Evolutionary conservation across 768 basidiomycete species (phyloP).

Genomic region (Agrocybe chaxingu): DNA sequence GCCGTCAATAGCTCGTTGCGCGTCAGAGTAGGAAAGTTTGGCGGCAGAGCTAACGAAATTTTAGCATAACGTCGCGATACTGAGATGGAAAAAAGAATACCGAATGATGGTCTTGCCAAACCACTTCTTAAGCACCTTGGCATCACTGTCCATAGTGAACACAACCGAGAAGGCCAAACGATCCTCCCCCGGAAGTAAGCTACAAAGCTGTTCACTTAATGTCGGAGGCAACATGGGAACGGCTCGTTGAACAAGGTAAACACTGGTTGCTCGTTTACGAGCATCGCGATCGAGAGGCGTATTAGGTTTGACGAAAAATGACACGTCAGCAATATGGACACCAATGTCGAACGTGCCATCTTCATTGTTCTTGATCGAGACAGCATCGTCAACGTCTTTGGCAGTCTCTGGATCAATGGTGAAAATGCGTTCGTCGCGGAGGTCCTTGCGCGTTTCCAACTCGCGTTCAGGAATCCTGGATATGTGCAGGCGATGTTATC

Average conservation of each 20-base stretch:
- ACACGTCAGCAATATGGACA: slow-evolving; percentile 96
- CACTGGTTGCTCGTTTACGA: slow-evolving; percentile 93
- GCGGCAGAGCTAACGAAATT: slow-evolving; percentile 67
- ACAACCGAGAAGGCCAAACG: slow-evolving; percentile 88
- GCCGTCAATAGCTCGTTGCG: slow-evolving; percentile 80
- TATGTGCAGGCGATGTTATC: neutral
- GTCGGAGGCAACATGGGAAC: slow-evolving; percentile 97
- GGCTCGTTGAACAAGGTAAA: slow-evolving; percentile 93
- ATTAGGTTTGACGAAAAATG: slow-evolving; percentile 91
- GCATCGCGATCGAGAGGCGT: slow-evolving; percentile 98
- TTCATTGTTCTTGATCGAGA: slow-evolving; percentile 85
- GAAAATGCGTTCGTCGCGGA: slow-evolving; percentile 83
- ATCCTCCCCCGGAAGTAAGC: slow-evolving; percentile 83
- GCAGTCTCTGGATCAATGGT: slow-evolving; percentile 90
- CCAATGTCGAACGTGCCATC: slow-evolving; percentile 93
- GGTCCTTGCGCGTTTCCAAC: slow-evolving; percentile 82
- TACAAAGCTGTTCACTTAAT: slow-evolving; percentile 92
- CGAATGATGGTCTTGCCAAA: slow-evolving; percentile 92
- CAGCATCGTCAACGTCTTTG: slow-evolving; percentile 92
- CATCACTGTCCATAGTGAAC: slow-evolving; percentile 84
- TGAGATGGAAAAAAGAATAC: slow-evolving; percentile 36
- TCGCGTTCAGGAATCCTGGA: slow-evolving; percentile 85
- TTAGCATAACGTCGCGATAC: neutral
- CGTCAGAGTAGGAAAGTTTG: slow-evolving; percentile 80
- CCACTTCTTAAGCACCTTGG: slow-evolving; percentile 81